These are phyloP conservation scores for Chrysoporthe puriensis DNA, from an alignment of 2,329 filamentous ascomycete genomes.

Conservation along the genomic window DNA sequence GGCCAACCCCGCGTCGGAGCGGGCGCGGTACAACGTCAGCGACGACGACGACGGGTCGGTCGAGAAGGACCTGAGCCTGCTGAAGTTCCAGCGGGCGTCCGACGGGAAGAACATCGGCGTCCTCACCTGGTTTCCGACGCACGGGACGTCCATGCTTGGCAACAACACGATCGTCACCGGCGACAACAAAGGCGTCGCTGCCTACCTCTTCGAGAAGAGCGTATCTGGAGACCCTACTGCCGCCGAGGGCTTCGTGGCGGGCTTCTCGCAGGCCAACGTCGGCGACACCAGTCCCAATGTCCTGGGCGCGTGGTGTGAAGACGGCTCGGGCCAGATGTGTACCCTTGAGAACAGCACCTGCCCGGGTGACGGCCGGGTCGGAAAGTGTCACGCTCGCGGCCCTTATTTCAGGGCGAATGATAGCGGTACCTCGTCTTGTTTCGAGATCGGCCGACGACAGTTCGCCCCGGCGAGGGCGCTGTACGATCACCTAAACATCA, in stretches of 20 bases:
- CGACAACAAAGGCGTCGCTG: slow-evolving; percentile 96
- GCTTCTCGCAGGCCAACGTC: slow-evolving; percentile 89
- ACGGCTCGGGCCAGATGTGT: slow-evolving; percentile 73
- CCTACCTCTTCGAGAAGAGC: slow-evolving; percentile 79
- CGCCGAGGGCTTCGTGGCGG: slow-evolving; percentile 76
- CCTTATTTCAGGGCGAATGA: slow-evolving; percentile 71
- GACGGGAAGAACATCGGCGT: slow-evolving; percentile 79
- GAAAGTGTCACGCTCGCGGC: slow-evolving; percentile 75
- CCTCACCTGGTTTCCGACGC: slow-evolving; percentile 88
- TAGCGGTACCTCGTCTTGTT: slow-evolving; percentile 73
- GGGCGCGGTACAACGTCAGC: slow-evolving; percentile 64
- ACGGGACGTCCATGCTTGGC: slow-evolving; percentile 86
- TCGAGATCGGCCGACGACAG: slow-evolving; percentile 76
- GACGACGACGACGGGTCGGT: slow-evolving; percentile 57
- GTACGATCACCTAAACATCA: slow-evolving; percentile 57
- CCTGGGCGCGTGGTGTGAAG: slow-evolving; percentile 86
- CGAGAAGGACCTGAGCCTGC: slow-evolving; percentile 77
- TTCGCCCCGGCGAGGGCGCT: slow-evolving; percentile 48
- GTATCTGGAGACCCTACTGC: slow-evolving; percentile 58
- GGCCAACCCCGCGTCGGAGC: slow-evolving; percentile 79
- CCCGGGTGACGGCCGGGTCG: slow-evolving; percentile 62
- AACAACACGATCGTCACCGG: slow-evolving; percentile 91
- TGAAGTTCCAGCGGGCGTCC: slow-evolving; percentile 75
- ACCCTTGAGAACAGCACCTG: slow-evolving; percentile 85
- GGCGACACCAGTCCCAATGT: slow-evolving; percentile 91